phyloP scores from a whole-genome alignment of 352 stramenopile genomes.

The Pythium oligandrum region DNA sequence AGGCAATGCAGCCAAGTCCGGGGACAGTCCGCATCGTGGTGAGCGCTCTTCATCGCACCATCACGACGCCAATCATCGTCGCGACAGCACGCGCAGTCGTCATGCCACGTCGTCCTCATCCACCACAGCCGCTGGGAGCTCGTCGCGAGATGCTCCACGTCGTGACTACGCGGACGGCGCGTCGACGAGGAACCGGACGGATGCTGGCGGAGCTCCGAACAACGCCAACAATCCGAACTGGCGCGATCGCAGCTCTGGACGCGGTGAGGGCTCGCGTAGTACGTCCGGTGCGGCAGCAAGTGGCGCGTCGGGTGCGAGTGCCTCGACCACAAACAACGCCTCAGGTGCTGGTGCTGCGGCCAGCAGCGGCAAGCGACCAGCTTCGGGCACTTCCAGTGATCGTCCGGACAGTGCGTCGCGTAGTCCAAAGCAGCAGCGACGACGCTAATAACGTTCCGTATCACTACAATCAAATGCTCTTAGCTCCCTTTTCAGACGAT shows the following conservation, averaged over 20 bases:
- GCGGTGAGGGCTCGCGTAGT: conserved; percentile 2
- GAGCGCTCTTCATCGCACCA: conserved; percentile 24
- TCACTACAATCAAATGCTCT: neutral
- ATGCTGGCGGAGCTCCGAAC: neutral
- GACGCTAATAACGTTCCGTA: conserved; percentile 25
- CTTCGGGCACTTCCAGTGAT: conserved; percentile 9
- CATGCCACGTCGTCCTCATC: conserved; percentile 2
- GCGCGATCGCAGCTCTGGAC: conserved; percentile 21
- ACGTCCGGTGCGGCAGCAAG: too few relatives aligned
- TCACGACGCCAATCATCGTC: conserved; percentile 16
- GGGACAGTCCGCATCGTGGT: conserved; percentile 21
- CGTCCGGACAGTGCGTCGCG: conserved; percentile 15
- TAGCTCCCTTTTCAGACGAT: conserved; percentile 7
- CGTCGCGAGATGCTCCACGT: conserved; percentile 11
- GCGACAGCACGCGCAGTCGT: conserved; percentile 4
- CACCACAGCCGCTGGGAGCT: neutral
- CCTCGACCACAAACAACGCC: neutral
- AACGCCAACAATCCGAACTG: neutral
- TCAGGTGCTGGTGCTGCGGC: neutral
- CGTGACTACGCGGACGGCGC: conserved; percentile 6
- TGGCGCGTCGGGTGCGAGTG: conserved; percentile 6
- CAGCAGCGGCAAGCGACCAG: conserved; percentile 16
- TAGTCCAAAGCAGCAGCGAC: conserved; percentile 46
- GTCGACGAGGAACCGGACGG: conserved; percentile 3
- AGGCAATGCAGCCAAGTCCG: conserved; percentile 12